Percentiles rank a stretch among this genome's conserved stretches.
Conservation (phyloP, 768 basidiomycete species). For the Rossbeevera mucosa region DNA sequence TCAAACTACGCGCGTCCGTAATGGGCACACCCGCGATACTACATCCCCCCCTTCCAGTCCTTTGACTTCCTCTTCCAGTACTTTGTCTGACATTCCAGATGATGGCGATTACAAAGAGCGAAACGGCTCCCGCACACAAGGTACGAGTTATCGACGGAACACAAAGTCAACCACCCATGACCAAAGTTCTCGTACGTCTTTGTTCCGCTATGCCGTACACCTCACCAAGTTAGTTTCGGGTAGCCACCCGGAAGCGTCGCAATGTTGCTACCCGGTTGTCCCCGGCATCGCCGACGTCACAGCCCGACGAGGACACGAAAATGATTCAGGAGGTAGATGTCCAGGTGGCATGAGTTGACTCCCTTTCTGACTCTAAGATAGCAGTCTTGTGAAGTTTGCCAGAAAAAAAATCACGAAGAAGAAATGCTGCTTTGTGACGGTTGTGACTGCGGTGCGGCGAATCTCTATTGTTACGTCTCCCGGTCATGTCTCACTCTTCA, state of each 20-base stretch:
- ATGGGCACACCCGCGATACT: constrained; percentile 39
- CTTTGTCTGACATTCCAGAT: constrained; percentile 75
- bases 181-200: constrained; percentile 36
- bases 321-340: constrained; percentile 49
- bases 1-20: constrained; percentile 38
- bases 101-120: constrained; percentile 61
- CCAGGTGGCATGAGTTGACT: constrained; percentile 13
- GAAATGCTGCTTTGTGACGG: constrained; percentile 92
- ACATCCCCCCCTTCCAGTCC: constrained; percentile 69
- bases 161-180: constrained; percentile 51
- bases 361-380: constrained; percentile 31
- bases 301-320: constrained; percentile 36
- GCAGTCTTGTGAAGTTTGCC: constrained; percentile 92
- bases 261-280: constrained; percentile 20
- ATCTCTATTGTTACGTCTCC: constrained; percentile 10
- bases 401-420: constrained; percentile 80
- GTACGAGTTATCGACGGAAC: constrained; percentile 47
- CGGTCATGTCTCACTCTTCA: constrained; percentile 15
- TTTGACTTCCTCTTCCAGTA: constrained; percentile 71
- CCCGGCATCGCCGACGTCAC: constrained; percentile 20
- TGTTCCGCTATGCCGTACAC: constrained; percentile 1
- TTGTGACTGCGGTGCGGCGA: constrained; percentile 65
- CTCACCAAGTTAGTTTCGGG: constrained; percentile 16
- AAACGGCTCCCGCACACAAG: constrained; percentile 39
- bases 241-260: constrained; percentile 33